Evolutionary conservation across 2,329 filamentous ascomycete species (phyloP).

Genomic region (Colletotrichum limetticola): DNA sequence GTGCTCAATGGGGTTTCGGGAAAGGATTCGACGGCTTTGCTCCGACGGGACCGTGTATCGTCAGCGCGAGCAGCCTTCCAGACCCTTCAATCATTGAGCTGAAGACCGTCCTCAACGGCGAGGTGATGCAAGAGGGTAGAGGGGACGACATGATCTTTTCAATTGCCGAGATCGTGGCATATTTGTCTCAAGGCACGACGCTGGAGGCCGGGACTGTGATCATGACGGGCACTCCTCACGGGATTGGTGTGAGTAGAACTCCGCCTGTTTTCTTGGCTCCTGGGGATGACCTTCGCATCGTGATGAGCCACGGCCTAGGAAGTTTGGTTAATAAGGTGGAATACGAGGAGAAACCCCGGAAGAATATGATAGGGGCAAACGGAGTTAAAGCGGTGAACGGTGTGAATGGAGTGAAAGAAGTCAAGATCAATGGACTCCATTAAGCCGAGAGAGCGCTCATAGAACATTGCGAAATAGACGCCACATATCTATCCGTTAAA

Average conservation of each 20-base stretch:
- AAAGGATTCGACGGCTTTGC: conserved; percentile 62
- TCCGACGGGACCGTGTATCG: conserved; percentile 50
- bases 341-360: conserved; percentile 10
- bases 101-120: conserved; percentile 38
- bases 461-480: background rate
- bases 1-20: conserved; percentile 61
- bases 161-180: conserved; percentile 42
- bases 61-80: conserved; percentile 21
- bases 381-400: conserved; percentile 11
- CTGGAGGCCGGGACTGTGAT: conserved; percentile 42
- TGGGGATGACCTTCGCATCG: conserved; percentile 33
- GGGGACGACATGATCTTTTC: conserved; percentile 41
- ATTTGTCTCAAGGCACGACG: conserved; percentile 40
- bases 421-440: conserved; percentile 16
- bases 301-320: conserved; percentile 38
- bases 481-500: rapidly evolving
- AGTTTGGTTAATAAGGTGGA: conserved; percentile 38
- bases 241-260: conserved; percentile 36
- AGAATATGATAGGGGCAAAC: background rate
- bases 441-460: background rate
- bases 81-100: conserved; percentile 31
- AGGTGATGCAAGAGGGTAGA: conserved; percentile 38
- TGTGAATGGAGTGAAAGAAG: conserved; percentile 8
- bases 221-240: conserved; percentile 42
- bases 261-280: conserved; percentile 36